These are phyloP conservation scores for Ceratobasidium sp. DNA, from an alignment of 1,284 basidiomycete species.

Conservation along the genomic window DNA sequence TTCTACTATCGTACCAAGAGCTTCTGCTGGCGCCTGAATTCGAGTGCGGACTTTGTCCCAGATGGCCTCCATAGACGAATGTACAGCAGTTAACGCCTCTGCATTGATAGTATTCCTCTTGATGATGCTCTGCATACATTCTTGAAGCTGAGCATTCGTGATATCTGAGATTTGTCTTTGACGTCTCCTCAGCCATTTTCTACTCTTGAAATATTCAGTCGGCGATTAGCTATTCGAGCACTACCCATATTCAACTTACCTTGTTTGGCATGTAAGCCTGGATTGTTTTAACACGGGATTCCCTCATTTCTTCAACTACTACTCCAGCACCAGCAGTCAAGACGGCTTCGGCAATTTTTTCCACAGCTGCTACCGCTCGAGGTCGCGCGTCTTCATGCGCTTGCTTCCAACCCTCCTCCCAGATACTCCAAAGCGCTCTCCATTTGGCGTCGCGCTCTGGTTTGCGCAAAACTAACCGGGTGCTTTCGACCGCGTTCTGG, in stretches of 20 bases:
- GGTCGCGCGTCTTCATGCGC: background rate
- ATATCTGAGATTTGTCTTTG: background rate
- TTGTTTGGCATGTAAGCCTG: background rate
- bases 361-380: background rate
- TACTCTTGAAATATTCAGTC: background rate
- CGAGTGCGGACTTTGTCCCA: background rate
- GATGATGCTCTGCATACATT: constrained; percentile 5
- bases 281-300: background rate
- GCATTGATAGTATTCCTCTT: background rate
- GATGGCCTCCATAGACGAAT: background rate
- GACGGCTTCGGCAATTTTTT: background rate
- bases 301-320: background rate
- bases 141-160: constrained; percentile 2
- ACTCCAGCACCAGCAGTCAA: background rate
- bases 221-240: too few relatives aligned
- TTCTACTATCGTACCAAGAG: too few relatives aligned
- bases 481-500: background rate
- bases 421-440: constrained; percentile 17
- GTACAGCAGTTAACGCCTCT: background rate
- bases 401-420: constrained; percentile 14
- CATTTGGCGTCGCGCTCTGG: constrained; percentile 15
- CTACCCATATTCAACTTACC: too few relatives aligned
- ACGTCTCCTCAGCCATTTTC: background rate
- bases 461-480: background rate
- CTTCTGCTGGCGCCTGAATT: too few relatives aligned